A percentile compares a stretch with the other conserved stretches of the same genome.
Evolutionary conservation across 345 rosid species (phyloP).

Genomic region (Noccaea bulbosa): DNA sequence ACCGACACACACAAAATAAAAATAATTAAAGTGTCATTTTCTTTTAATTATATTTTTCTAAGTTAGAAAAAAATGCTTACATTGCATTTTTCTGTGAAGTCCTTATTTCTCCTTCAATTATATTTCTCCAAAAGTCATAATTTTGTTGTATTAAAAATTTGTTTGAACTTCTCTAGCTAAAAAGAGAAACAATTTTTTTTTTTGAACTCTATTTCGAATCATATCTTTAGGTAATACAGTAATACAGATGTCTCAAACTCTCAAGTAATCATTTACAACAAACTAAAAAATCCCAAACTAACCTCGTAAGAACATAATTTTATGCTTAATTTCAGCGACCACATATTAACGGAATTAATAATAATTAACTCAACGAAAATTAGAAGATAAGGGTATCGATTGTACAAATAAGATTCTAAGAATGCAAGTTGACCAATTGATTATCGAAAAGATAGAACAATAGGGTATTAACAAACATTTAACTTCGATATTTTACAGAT

Average conservation of each 20-base stretch:
- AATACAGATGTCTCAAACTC: neutral
- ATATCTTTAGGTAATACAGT: neutral
- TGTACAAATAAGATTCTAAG: slow-evolving; percentile 13
- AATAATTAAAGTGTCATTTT: slow-evolving; percentile 2
- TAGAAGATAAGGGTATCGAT: slow-evolving; percentile 23
- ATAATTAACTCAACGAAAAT: neutral
- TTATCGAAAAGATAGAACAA: slow-evolving; percentile 25
- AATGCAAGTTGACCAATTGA: slow-evolving; percentile 39
- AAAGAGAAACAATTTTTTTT: neutral
- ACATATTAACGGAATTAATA: neutral
- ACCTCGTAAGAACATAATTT: neutral
- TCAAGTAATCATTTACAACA: neutral
- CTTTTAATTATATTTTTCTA: neutral
- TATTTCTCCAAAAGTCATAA: neutral
- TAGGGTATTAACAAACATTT: slow-evolving; percentile 19
- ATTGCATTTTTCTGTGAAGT: neutral
- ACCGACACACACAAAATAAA: too few species aligned
- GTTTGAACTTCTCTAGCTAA: neutral
- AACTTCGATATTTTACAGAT: slow-evolving; percentile 26
- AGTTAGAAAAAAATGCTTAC: neutral
- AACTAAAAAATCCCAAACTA: neutral
- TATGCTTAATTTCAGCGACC: neutral
- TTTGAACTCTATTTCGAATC: too few species aligned
- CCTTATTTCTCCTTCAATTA: neutral
- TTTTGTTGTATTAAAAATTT: neutral